Base-by-base conservation (phyloP, 2,329 filamentous ascomycete species). In the Colletotrichum gigasporum region DNA sequence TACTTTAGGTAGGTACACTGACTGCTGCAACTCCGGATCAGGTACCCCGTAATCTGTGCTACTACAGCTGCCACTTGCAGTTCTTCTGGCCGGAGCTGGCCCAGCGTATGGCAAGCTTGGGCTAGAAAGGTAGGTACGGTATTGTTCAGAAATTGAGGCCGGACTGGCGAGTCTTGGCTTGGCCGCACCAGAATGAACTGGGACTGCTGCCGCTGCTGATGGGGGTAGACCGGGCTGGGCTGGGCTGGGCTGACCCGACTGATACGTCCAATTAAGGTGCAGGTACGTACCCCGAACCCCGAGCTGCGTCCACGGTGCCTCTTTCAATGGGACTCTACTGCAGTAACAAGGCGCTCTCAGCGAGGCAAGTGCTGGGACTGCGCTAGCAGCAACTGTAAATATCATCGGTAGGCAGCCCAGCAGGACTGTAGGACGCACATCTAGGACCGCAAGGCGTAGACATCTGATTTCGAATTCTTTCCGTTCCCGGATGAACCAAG, bases 261-360 rank as follows among this genome's bases (percentile, higher is more conserved):
- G 37, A 44, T 59, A 63, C 37, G 60, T 63, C 37, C 60, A 63
- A 63, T 59, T 63, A 63, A 63, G 60, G 60, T 63, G 37, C 47
- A 35, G 32, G 60, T 51, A 47, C 53, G 44, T 50, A 26, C 24
- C 28, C 3, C 6, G 35, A 24, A 28, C 24, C n/a, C 34, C 34
- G 35, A 35, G 32, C 53, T 51, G 41, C 53, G 44, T 50, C 18
- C 24, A 26, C 3, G 5, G 35, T 16, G 18, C 24, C n/a, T 22
- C 34, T 22, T 41, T 8, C 24, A 16, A 42, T 48, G 26, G 44
- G 32, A 48, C 24, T 26, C 32, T 30, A 14, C 14, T 26, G 22
- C 47, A 7, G 30, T 30, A n/a, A 32, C n/a, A 48, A 48, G 32
- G 47, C 8, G 34, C 7, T 37, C 34, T 14, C n/a, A 37, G 9